Evolutionary conservation across 1,139 yeast species (phyloP).

Genomic region (Spathaspora sp.): DNA sequence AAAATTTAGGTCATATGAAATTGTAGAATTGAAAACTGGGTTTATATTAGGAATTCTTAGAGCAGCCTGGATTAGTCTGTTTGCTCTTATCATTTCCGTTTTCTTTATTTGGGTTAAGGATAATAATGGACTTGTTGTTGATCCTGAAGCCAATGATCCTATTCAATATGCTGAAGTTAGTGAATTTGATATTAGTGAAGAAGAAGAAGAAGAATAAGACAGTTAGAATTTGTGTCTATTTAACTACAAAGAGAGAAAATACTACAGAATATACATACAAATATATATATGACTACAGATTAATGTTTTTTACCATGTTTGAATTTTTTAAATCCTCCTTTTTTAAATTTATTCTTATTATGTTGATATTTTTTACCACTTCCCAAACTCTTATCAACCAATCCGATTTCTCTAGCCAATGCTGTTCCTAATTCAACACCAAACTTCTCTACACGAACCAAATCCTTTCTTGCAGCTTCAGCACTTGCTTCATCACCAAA

Average conservation of each 20-base stretch:
- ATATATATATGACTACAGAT: too few relatives aligned
- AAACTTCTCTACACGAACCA: slow-evolving; percentile 76
- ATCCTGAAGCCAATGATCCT: slow-evolving; percentile 18
- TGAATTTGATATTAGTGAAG: slow-evolving; percentile 23
- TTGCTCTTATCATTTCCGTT: slow-evolving; percentile 21
- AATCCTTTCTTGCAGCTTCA: slow-evolving; percentile 55
- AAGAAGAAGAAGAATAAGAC: slow-evolving; percentile 11
- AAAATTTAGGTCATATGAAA: slow-evolving; percentile 4
- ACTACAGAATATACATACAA: background rate
- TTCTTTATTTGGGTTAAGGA: slow-evolving; percentile 37
- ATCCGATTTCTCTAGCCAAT: slow-evolving; percentile 66
- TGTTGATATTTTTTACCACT: slow-evolving; percentile 15
- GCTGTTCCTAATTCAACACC: slow-evolving; percentile 74
- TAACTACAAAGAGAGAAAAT: background rate
- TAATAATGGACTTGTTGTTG: slow-evolving; percentile 33
- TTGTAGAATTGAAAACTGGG: slow-evolving; percentile 1
- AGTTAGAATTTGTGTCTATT: background rate
- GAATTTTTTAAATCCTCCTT: slow-evolving; percentile 13
- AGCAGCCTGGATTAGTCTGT: slow-evolving; percentile 15
- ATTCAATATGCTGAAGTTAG: slow-evolving; percentile 18
- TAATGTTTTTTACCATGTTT: background rate
- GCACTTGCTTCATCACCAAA: slow-evolving; percentile 65
- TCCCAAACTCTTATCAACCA: slow-evolving; percentile 39
- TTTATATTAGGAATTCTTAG: slow-evolving; percentile 13
- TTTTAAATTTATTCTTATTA: slow-evolving; percentile 8